Conservation (phyloP, 2,329 filamentous ascomycete genomes). For the Triangularia setosa region DNA sequence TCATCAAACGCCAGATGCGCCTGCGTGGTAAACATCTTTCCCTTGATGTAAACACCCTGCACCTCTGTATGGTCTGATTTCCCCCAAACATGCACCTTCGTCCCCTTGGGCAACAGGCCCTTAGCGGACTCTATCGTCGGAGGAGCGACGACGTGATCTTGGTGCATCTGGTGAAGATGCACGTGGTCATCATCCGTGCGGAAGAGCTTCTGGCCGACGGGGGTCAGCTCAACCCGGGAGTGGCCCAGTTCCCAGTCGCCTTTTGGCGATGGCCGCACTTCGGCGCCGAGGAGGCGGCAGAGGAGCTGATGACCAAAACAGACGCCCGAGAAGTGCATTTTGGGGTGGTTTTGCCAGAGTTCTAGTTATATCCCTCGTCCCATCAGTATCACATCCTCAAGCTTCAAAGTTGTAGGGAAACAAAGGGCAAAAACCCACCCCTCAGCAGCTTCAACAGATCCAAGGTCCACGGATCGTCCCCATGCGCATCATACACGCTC, state of each 20-base stretch:
- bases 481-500: slow-evolving; percentile 65
- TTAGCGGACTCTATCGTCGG: slow-evolving; percentile 36
- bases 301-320: slow-evolving; percentile 82
- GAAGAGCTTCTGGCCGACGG: slow-evolving; percentile 65
- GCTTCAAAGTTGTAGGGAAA: no score
- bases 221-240: slow-evolving; percentile 58
- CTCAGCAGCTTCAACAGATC: slow-evolving; percentile 58
- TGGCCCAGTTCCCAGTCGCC: slow-evolving; percentile 73
- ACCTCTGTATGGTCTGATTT: slow-evolving; percentile 61
- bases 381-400: no score
- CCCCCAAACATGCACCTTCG: slow-evolving; percentile 55
- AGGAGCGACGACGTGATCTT: slow-evolving; percentile 63
- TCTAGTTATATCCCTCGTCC: slow-evolving; percentile 28
- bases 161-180: slow-evolving; percentile 75
- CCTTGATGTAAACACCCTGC: slow-evolving; percentile 68
- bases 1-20: slow-evolving; percentile 74
- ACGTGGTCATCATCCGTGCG: slow-evolving; percentile 46
- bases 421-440: slow-evolving; percentile 28
- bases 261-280: slow-evolving; percentile 58
- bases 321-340: slow-evolving; percentile 62
- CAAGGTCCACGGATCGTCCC: slow-evolving; percentile 68
- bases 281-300: slow-evolving; percentile 62
- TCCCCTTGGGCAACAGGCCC: slow-evolving; percentile 36
- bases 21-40: slow-evolving; percentile 67
- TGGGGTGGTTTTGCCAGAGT: slow-evolving; percentile 46